Evolutionary conservation across 139 green algal species (phyloP), one percentile per base, ranked within the genome.

Genomic region (Auxenochlorella protothecoides): DNA sequence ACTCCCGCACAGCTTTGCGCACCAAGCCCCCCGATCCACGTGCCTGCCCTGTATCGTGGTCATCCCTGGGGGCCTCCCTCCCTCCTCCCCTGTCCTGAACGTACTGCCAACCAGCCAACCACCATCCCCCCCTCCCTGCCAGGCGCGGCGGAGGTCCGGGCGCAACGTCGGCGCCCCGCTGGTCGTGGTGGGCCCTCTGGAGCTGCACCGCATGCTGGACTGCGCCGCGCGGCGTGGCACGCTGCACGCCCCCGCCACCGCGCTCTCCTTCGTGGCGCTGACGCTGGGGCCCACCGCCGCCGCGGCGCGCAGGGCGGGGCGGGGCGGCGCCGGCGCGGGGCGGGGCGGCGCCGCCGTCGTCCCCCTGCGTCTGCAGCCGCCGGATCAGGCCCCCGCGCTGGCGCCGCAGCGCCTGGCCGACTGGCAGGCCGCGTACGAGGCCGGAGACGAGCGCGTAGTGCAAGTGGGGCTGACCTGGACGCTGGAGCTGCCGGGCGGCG

Each of bases 401-500:
- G 69, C 76, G 62, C 52, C 68, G 59, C 15, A 62, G 6, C 53
- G 66, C 51, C 66, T 66, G 16, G 9, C 11, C 13, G 12, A 59
- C 11, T 63, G 57, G 76, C 80, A 80, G 63, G 53, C 66, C 9
- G 68, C 64, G 55, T 83, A 78, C 14, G 77, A 79, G 15, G n/a
- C 61, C 14, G 73, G 44, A 12, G 16, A 69, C 51, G 16, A 11
- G n/a, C 57, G 27, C 51, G 8, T 73, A 27, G 66, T 73, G 59
- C 68, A 79, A 61, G 68, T 74, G 78, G 12, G 80, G 10, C 65
- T 88, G 61, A 76, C 66, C 5, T 89, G 84, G 84, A 79, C 59
- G 11, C 3, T 75, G 53, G 54, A 72, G 10, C 14, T 77, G 55
- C 54, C 68, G 2, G 64, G 82, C 76, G 59, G 80, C 78, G 57